These are phyloP conservation scores for Soucietia sequanensis DNA, from an alignment of 805 yeast genomes.

Conservation along the genomic window DNA sequence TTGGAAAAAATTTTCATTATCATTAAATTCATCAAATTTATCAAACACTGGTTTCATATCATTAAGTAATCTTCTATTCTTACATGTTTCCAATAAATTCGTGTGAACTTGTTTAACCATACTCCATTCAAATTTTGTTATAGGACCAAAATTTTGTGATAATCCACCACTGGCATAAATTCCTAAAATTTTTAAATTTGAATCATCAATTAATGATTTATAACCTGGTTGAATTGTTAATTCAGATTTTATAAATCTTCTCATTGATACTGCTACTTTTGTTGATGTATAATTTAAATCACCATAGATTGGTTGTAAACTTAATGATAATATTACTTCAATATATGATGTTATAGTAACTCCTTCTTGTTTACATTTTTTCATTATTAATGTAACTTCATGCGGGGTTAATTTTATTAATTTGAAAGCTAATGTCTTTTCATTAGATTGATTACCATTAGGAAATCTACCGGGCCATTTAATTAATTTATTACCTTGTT, in stretches of 20 bases:
- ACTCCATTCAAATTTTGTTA: constrained; percentile 33
- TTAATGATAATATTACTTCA: constrained; percentile 20
- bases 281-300: constrained; percentile 19
- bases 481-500: constrained; percentile 12
- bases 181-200: constrained; percentile 28
- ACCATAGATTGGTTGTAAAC: constrained; percentile 29
- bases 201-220: constrained; percentile 12
- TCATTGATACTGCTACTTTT: constrained; percentile 32
- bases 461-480: constrained; percentile 37
- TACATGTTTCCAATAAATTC: constrained; percentile 14
- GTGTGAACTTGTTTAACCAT: constrained; percentile 18
- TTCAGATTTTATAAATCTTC: constrained; percentile 22
- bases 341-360: constrained; percentile 36
- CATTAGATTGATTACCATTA: constrained; percentile 11
- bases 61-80: constrained; percentile 24
- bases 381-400: constrained; percentile 20
- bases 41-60: constrained; percentile 17
- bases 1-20: constrained; percentile 22
- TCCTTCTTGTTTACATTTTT: constrained; percentile 23
- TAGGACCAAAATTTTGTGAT: constrained; percentile 28
- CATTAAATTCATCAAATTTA: constrained; percentile 8
- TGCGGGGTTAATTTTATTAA: constrained; percentile 23
- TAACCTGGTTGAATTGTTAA: constrained; percentile 13
- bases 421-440: constrained; percentile 21
- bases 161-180: constrained; percentile 34